These are phyloP conservation scores for Trypethelium eluteriae DNA, from an alignment of 495 filamentous ascomycete genomes.

Conservation along the genomic window DNA sequence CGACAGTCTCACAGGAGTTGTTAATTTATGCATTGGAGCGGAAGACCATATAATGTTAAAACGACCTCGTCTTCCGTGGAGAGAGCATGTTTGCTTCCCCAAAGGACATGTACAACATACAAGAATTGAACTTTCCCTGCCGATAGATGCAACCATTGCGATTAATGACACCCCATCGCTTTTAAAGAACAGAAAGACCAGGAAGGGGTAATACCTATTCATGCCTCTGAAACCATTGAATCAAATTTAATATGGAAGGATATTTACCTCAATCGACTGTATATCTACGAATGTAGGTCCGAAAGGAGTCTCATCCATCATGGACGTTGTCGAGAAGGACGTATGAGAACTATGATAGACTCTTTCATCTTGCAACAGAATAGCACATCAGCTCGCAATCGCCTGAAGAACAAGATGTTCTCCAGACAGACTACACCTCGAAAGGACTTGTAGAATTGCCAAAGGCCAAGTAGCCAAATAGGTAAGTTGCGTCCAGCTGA, in stretches of 20 bases:
- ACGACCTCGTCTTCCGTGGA: too few species aligned
- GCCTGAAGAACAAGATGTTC: constrained; percentile 25
- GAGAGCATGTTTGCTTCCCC: too few species aligned
- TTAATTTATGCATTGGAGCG: too few species aligned
- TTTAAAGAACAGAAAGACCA: too few species aligned
- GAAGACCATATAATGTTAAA: too few species aligned
- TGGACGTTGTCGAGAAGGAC: constrained; percentile 23
- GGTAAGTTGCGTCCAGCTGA: constrained; percentile 25
- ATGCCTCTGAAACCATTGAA: not conserved
- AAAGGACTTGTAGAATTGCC: constrained; percentile 23
- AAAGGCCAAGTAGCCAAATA: constrained; percentile 11
- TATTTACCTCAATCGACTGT: not conserved
- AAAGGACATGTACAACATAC: too few species aligned
- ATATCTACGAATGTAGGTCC: constrained; percentile 23
- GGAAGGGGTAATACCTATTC: too few species aligned
- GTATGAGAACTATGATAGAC: constrained; percentile 35
- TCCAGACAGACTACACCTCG: constrained; percentile 23
- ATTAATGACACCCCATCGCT: too few species aligned
- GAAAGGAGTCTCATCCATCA: constrained; percentile 33
- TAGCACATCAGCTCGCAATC: constrained; percentile 26
- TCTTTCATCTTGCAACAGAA: constrained; percentile 30
- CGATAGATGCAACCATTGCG: too few species aligned
- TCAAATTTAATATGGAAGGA: not conserved
- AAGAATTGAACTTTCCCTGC: too few species aligned
- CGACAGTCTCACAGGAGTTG: too few species aligned